Percentiles rank a stretch among this genome's conserved stretches.
These are phyloP conservation scores for Blastocystis hominis DNA, from an alignment of 352 stramenopile species.

Conservation along the genomic window DNA sequence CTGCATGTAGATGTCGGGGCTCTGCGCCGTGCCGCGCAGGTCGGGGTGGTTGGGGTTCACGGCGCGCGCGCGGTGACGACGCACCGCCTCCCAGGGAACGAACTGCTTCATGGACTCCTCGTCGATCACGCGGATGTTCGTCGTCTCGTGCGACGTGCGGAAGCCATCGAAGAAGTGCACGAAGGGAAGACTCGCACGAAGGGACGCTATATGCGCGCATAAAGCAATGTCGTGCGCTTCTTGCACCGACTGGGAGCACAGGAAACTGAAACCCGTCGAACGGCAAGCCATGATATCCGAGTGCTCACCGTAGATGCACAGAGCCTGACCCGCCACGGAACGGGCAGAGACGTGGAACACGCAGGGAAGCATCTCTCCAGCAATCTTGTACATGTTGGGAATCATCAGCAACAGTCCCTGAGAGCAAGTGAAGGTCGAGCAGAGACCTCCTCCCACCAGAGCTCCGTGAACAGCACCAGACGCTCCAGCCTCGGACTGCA, in stretches of 20 bases:
- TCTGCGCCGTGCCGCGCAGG: conserved; percentile 66
- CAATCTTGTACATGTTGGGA: conserved; percentile 85
- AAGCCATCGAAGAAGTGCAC: conserved; percentile 81
- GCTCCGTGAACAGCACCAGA: conserved; percentile 66
- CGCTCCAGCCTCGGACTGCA: conserved; percentile 67
- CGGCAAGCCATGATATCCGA: conserved; percentile 80
- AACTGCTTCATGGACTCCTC: conserved; percentile 69
- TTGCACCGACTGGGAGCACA: conserved; percentile 73
- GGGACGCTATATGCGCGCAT: conserved; percentile 76
- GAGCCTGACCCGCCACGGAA: conserved; percentile 64
- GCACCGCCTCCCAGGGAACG: conserved; percentile 69
- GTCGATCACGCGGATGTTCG: conserved; percentile 70
- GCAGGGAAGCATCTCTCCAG: conserved; percentile 70
- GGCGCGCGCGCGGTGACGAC: conserved; percentile 67
- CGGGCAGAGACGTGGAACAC: conserved; percentile 79
- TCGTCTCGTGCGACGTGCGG: conserved; percentile 69
- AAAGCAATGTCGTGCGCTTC: conserved; percentile 82
- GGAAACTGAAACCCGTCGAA: conserved; percentile 77
- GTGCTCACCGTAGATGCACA: conserved; percentile 72
- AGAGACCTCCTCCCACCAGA: conserved; percentile 71
- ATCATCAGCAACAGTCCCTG: conserved; percentile 79
- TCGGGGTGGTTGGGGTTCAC: conserved; percentile 61
- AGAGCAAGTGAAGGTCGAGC: conserved; percentile 78
- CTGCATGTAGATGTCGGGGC: conserved; percentile 81
- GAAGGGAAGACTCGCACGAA: conserved; percentile 77